Conservation (phyloP, 2,329 filamentous ascomycete species). For the Paracoccidioides lutzii region DNA sequence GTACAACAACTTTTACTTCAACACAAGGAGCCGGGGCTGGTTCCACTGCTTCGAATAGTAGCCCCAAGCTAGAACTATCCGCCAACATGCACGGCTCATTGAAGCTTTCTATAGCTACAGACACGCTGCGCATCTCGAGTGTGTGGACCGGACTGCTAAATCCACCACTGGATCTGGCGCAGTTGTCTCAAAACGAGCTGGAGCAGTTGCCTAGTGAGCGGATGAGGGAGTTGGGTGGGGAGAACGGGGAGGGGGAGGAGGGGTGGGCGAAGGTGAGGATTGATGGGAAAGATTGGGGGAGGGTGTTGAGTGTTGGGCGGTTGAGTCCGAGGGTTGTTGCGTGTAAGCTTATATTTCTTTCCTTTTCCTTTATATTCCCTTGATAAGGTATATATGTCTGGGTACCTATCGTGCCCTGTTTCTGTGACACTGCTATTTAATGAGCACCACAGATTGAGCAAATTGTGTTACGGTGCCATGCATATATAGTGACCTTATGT, state of each 20-base stretch:
- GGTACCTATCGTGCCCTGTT: no score
- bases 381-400: no score
- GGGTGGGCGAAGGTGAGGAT: constrained; percentile 83
- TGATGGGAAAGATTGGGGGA: constrained; percentile 88
- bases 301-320: constrained; percentile 81
- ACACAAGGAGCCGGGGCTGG: constrained; percentile 15
- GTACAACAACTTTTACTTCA: constrained; percentile 44
- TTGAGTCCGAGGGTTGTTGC: constrained; percentile 86
- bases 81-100: constrained; percentile 92
- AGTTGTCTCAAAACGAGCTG: constrained; percentile 52
- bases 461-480: not conserved
- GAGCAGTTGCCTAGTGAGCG: constrained; percentile 69
- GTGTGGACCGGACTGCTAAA: constrained; percentile 79
- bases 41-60: constrained; percentile 16
- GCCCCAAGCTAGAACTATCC: constrained; percentile 64
- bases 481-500: no score
- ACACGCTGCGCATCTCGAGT: constrained; percentile 72
- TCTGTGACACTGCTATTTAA: no score
- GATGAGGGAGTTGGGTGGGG: constrained; percentile 49
- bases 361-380: not conserved
- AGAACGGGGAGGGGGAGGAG: constrained; percentile 56
- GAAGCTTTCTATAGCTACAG: constrained; percentile 65
- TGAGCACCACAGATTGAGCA: not conserved
- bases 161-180: constrained; percentile 68
- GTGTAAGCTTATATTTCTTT: constrained; percentile 40